Evolutionary conservation across 78 protist genomes (phyloP).

Genomic region (Chrysochromulina tobinii): DNA sequence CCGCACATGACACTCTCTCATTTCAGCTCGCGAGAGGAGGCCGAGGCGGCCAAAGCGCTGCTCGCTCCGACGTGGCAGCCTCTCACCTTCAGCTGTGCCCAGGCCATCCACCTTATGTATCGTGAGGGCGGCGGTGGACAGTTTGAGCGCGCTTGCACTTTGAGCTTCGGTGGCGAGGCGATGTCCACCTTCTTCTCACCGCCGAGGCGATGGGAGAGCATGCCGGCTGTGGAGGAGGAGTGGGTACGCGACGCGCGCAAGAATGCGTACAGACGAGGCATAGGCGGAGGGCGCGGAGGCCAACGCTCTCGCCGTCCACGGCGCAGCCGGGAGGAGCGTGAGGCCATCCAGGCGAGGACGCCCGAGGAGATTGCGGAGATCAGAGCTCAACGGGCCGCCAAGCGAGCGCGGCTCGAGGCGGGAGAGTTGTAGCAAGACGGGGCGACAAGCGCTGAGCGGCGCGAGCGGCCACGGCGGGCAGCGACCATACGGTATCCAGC

Average conservation of each 20-base stretch:
- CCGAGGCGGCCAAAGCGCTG: background rate
- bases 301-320: background rate
- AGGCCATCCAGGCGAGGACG: background rate
- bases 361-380: background rate
- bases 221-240: background rate
- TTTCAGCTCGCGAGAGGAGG: background rate
- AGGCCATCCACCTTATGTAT: background rate
- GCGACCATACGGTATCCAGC: no score
- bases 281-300: background rate
- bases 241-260: background rate
- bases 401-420: background rate
- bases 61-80: no score
- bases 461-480: no score
- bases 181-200: background rate
- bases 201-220: background rate
- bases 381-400: background rate
- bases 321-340: background rate
- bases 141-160: background rate
- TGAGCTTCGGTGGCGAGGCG: background rate
- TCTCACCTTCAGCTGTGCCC: no score
- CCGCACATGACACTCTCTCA: constrained; percentile 30
- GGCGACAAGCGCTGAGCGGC: no score
- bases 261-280: background rate
- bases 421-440: no score
- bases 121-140: background rate